Evolutionary conservation across 805 yeast genomes (phyloP), one percentile per base, ranked within the genome.

Genomic region (Ascoidea asiatica): DNA sequence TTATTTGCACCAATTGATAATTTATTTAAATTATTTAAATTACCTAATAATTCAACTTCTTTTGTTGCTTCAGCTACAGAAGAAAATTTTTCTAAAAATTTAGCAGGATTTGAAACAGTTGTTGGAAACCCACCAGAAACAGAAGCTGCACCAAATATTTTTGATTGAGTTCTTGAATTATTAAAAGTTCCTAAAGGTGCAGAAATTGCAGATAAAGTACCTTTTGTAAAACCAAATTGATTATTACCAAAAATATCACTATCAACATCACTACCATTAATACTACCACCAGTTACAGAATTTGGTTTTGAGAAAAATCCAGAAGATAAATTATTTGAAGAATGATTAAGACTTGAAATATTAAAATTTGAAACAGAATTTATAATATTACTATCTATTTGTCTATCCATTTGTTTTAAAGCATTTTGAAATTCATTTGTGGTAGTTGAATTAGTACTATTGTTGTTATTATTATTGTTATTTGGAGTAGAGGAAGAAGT

Each of bases 21-120:
- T 5, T 66, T 57, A n/a, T 69, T 67, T 44, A 74, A 54, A 11
- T 69, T 70, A 43, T 43, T 37, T 5, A 38, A 20, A 17, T 65
- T 64, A 11, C 35, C 35, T 19, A 70, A 55, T 13, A 70, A 52
- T 52, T 79, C 85, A 40, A 78, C 66, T 51, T 79, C 87, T 53
- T 81, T 66, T 0, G 87, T 79, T 41, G 81, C 80, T 46, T 79
- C 85, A 5, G 82, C 80, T 17, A 79, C 80, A 2, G 76, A 64
- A 5, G 80, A 65, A 53, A 79, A 79, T 59, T 77, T 78, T 49
- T 75, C 79, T 49, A 79, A 61, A 53, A 79, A 79, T 42, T 73
- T 65, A 18, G 67, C 63, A 5, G 62, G 51, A 2, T 62, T 62
- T 37, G 56, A 43, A 21, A 59, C 40, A 23, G 50, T 51, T 48